Evolutionary conservation across 768 basidiomycete species (phyloP).

Genomic region (Leccinum aurantiacum): DNA sequence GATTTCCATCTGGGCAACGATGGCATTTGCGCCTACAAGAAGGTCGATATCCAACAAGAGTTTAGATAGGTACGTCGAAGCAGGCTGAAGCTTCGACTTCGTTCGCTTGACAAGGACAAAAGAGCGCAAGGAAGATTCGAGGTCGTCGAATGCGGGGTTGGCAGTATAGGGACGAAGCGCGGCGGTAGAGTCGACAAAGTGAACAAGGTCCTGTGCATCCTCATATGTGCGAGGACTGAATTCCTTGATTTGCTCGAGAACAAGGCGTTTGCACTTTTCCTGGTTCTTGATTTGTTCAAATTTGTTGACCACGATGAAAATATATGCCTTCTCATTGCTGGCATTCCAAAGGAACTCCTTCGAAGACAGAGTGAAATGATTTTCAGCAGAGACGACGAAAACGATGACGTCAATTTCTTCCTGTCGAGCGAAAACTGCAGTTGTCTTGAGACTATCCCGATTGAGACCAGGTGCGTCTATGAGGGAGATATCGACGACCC

Average conservation of each 20-base stretch:
- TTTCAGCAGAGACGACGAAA: conserved; percentile 96
- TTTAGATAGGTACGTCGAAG: conserved; percentile 85
- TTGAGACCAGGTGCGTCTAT: conserved; percentile 99
- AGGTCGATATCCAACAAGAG: conserved; percentile 89
- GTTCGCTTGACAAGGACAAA: conserved; percentile 95
- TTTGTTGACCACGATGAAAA: conserved; percentile 99
- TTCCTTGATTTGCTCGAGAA: conserved; percentile 92
- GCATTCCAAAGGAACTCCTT: conserved; percentile 93
- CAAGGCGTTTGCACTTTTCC: conserved; percentile 81
- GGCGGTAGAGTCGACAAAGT: conserved; percentile 92
- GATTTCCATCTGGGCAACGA: conserved; percentile 80
- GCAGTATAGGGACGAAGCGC: conserved; percentile 66
- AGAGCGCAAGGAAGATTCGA: conserved; percentile 86
- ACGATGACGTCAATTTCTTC: conserved; percentile 99
- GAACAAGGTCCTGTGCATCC: conserved; percentile 90
- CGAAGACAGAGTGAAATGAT: conserved; percentile 95
- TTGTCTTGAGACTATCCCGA: conserved; percentile 92
- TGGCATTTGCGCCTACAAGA: conserved; percentile 80
- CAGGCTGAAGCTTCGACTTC: conserved; percentile 95
- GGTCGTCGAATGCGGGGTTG: conserved; percentile 76
- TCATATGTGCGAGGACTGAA: conserved; percentile 92
- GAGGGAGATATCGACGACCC: conserved; percentile 95
- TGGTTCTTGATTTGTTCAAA: conserved; percentile 96
- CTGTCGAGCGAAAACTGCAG: conserved; percentile 91
- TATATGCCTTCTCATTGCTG: conserved; percentile 94